Evolutionary conservation across 2,329 filamentous ascomycete genomes (phyloP).

Genomic region (Botryotinia calthae): DNA sequence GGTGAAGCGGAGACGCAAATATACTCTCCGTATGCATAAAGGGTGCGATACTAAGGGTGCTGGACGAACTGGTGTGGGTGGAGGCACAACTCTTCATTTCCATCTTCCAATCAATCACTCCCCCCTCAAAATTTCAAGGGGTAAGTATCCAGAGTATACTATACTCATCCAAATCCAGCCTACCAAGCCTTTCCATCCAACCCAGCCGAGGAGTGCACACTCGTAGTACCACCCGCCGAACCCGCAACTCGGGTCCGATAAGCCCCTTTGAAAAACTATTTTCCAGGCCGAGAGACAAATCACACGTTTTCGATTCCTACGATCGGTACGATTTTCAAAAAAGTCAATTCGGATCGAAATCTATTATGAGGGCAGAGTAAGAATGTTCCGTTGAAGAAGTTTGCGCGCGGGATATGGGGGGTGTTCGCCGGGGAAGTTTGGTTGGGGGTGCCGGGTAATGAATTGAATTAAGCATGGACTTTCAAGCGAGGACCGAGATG

Average conservation of each 20-base stretch:
- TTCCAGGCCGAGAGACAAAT: neutral
- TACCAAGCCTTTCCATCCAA: neutral
- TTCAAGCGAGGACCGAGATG: neutral
- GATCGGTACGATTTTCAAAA: neutral
- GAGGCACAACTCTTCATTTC: neutral
- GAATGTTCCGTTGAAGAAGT: neutral
- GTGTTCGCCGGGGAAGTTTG: neutral
- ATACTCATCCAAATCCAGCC: neutral
- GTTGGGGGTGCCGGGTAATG: neutral
- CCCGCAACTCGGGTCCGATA: slow-evolving; percentile 3
- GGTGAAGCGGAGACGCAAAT: neutral
- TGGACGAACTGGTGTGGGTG: neutral
- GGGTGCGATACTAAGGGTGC: neutral
- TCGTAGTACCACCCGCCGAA: neutral
- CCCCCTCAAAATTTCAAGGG: neutral
- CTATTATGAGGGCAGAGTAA: neutral
- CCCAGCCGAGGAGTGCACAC: neutral
- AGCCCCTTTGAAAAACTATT: neutral
- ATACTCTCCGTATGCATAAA: neutral
- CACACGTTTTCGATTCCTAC: neutral
- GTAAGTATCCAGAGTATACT: neutral
- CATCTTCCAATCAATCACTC: neutral
- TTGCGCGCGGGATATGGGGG: neutral
- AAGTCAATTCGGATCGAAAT: neutral
- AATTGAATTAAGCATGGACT: neutral